These are phyloP conservation scores for Penicillium aurantiogriseum DNA, from an alignment of 2,329 filamentous ascomycete species.

Conservation along the genomic window DNA sequence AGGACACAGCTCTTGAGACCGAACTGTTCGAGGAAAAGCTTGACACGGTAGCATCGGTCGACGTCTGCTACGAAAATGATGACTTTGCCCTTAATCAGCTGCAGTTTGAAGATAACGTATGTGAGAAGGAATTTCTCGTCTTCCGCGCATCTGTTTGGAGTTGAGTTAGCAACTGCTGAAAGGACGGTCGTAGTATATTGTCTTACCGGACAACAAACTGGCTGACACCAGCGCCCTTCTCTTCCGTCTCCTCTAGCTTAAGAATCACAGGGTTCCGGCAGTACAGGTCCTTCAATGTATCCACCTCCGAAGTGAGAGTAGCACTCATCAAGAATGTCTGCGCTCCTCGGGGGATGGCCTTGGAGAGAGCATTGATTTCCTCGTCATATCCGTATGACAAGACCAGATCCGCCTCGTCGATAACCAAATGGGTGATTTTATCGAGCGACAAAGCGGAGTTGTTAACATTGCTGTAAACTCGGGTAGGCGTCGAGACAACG, in stretches of 20 bases:
- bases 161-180: conserved; percentile 21
- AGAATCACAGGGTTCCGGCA: conserved; percentile 76
- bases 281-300: conserved; percentile 80
- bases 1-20: conserved; percentile 89
- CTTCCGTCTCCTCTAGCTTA: conserved; percentile 78
- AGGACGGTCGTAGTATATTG: background rate
- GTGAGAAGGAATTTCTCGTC: conserved; percentile 93
- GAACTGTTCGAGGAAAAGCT: conserved; percentile 95
- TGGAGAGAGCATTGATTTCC: conserved; percentile 76
- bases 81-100: conserved; percentile 89
- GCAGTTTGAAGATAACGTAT: conserved; percentile 93
- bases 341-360: conserved; percentile 75
- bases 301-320: conserved; percentile 82
- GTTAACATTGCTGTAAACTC: conserved; percentile 75
- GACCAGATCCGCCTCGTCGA: conserved; percentile 93
- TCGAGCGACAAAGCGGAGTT: conserved; percentile 68
- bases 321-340: conserved; percentile 94
- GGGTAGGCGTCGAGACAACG: conserved; percentile 85
- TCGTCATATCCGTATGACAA: conserved; percentile 92
- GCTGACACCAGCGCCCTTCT: conserved; percentile 71
- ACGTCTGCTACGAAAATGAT: conserved; percentile 83
- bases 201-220: conserved; percentile 80
- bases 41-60: conserved; percentile 85
- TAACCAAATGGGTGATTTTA: conserved; percentile 72
- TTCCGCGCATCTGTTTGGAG: conserved; percentile 68